Evolutionary conservation across 805 yeast genomes (phyloP).

Genomic region (Candida anglica): DNA sequence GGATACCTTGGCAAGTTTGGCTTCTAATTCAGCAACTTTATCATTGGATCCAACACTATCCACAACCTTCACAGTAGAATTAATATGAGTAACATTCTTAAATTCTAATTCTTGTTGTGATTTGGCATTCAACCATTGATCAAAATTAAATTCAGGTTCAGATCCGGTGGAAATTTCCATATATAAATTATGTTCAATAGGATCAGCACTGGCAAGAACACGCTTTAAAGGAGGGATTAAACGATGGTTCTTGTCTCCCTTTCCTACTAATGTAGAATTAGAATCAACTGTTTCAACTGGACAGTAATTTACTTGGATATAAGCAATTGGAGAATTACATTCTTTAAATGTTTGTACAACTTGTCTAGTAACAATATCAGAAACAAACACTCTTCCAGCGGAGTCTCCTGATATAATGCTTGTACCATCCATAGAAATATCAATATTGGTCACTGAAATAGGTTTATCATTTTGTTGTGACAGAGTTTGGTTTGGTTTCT

Average conservation of each 20-base stretch:
- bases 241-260: conserved; percentile 33
- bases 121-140: conserved; percentile 45
- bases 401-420: conserved; percentile 68
- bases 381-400: conserved; percentile 60
- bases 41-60: conserved; percentile 2
- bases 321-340: conserved; percentile 32
- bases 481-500: not conserved
- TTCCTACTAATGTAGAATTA: conserved; percentile 3
- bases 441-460: conserved; percentile 47
- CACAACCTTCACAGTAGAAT: conserved; percentile 33
- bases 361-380: conserved; percentile 71
- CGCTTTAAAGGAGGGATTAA: conserved; percentile 66
- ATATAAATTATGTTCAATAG: conserved; percentile 41
- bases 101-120: conserved; percentile 51
- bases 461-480: conserved; percentile 9
- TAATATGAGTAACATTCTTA: conserved; percentile 35
- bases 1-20: conserved; percentile 47
- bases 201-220: conserved; percentile 40
- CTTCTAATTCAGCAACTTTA: conserved; percentile 29
- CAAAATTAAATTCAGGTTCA: conserved; percentile 29
- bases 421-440: conserved; percentile 72
- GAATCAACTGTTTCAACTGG: conserved; percentile 12
- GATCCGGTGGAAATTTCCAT: conserved; percentile 21
- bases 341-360: conserved; percentile 53
- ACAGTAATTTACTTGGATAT: conserved; percentile 17